These are phyloP conservation scores for Domatiomyces catenatus DNA, from an alignment of 2,329 filamentous ascomycete species.

Conservation along the genomic window DNA sequence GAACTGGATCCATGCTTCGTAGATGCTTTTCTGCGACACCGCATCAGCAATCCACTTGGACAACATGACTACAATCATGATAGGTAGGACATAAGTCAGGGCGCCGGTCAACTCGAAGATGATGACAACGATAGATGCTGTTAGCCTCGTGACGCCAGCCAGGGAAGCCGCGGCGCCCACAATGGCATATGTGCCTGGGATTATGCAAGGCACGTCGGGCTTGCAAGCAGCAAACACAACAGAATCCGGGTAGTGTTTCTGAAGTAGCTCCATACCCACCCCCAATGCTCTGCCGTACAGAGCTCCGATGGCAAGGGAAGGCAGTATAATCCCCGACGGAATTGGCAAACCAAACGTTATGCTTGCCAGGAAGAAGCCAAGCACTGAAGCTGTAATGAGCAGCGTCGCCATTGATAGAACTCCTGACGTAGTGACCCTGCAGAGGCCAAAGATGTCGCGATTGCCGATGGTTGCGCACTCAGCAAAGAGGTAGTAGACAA, in stretches of 20 bases:
- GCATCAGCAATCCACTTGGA: constrained; percentile 97
- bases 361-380: constrained; percentile 72
- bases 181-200: constrained; percentile 89
- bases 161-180: constrained; percentile 91
- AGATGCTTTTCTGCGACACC: constrained; percentile 82
- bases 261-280: constrained; percentile 78
- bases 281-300: constrained; percentile 79
- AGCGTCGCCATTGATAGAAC: constrained; percentile 70
- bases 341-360: constrained; percentile 90
- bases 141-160: constrained; percentile 87
- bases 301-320: constrained; percentile 90
- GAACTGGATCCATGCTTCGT: constrained; percentile 94
- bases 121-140: constrained; percentile 95
- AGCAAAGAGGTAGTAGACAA: constrained; percentile 81
- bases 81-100: constrained; percentile 87
- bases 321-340: constrained; percentile 86
- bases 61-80: constrained; percentile 98
- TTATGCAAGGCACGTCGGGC: constrained; percentile 75
- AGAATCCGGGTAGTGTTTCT: constrained; percentile 59
- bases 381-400: constrained; percentile 62
- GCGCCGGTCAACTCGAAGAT: constrained; percentile 98
- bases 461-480: constrained; percentile 63
- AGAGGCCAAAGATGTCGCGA: constrained; percentile 80
- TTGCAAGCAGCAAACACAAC: constrained; percentile 68
- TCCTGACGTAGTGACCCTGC: constrained; percentile 61